Conservation (phyloP, 495 filamentous ascomycete genomes). For the Penicillium bialowiezense region DNA sequence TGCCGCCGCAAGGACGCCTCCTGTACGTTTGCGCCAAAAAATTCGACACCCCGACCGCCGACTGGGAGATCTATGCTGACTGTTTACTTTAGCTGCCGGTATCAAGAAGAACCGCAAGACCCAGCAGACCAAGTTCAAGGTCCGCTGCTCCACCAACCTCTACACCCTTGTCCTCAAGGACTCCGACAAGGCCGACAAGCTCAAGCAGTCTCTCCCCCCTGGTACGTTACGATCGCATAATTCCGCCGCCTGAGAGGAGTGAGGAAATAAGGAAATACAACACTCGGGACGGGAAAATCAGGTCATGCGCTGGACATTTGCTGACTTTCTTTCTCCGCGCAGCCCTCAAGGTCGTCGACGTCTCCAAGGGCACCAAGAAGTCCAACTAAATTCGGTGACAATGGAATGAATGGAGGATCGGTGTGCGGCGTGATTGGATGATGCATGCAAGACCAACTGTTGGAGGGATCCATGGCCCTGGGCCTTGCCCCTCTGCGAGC, state of each 20-base stretch:
- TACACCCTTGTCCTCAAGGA: slow-evolving; percentile 99
- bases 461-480: slow-evolving; percentile 23
- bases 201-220: slow-evolving; percentile 97
- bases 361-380: slow-evolving; percentile 71
- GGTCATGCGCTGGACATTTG: not conserved
- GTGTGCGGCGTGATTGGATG: slow-evolving; percentile 29
- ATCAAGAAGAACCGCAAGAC: slow-evolving; percentile 92
- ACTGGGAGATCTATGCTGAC: slow-evolving; percentile 20
- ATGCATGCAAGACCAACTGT: slow-evolving; percentile 35
- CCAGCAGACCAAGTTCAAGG: slow-evolving; percentile 99
- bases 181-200: slow-evolving; percentile 98
- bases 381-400: slow-evolving; percentile 37
- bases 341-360: slow-evolving; percentile 75
- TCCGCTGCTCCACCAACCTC: slow-evolving; percentile 89
- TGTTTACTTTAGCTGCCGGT: slow-evolving; percentile 66
- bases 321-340: slow-evolving; percentile 22
- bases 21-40: no score
- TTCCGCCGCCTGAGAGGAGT: not conserved
- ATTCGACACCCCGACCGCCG: no score
- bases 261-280: not conserved
- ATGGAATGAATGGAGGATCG: slow-evolving; percentile 31
- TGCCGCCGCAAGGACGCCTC: slow-evolving; percentile 97
- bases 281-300: not conserved
- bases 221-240: slow-evolving; percentile 55
- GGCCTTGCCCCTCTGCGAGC: slow-evolving; percentile 35